Base-by-base conservation (phyloP, 1,139 yeast genomes). In the Sugiyamaella xylanicola region DNA sequence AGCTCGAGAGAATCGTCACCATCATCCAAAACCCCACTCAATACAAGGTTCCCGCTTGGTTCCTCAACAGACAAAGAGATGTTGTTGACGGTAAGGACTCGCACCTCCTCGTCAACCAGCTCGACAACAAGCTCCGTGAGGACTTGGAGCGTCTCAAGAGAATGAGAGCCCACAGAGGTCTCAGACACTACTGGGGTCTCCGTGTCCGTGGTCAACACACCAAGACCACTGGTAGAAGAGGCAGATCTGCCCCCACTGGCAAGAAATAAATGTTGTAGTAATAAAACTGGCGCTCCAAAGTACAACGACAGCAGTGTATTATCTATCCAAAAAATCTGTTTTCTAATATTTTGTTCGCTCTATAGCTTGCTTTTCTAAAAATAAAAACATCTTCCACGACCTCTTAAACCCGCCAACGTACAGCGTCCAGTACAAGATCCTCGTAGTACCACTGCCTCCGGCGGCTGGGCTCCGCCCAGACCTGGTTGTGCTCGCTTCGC, bases 101-200 rank as follows among this genome's bases (percentile, higher is more conserved):
- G 85, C 99, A 93, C 85, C 89, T 89, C 76, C 87, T 93, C 74
- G 98, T 98, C 74, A 93, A 93, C 93, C 89, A 89, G 85, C 84
- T 95, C 80, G 99, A 95, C 84, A 89, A 97, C 75, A 93, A 93
- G 84, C 89, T 93, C 82, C 95, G 99, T 88, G 99, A 93, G 78
- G 99, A 93, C 77, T 85, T 93, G 80, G 99, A 93, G 85, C 93
- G 98, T 86, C 86, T 93, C 81, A 95, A 95, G 96, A 93, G 95
- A 84, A 93, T 95, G 87, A 93, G 98, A 87, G 84, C 98, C 75
- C 99, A 93, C 95, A 88, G 98, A 84, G 99, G 99, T 92, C 88
- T 93, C 80, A 90, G 99, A 87, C 99, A 93, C 86, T 92, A 87
- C 95, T 95, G 98, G 98, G 98, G 98, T 63, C 71, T 75, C 69